Evolutionary conservation across 495 filamentous ascomycete genomes (phyloP).

Genomic region (Aspergillus haitiensis): DNA sequence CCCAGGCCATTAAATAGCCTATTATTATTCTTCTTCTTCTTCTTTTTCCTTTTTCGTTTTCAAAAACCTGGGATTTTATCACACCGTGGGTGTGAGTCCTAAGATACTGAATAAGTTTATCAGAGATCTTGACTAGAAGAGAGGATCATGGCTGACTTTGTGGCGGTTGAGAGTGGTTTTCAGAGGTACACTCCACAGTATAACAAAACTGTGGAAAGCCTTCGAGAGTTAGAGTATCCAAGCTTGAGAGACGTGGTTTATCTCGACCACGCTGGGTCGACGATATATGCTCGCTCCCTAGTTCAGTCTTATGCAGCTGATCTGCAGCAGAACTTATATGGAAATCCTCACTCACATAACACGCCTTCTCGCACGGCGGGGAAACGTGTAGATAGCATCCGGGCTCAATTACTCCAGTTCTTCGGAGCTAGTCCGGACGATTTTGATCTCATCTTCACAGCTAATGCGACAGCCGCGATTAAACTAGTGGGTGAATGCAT

Average conservation of each 20-base stretch:
- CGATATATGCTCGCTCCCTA: constrained; percentile 62
- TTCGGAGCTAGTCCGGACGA: constrained; percentile 62
- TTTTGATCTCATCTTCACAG: constrained; percentile 68
- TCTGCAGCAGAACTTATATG: constrained; percentile 63
- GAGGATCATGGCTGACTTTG: too few relatives aligned
- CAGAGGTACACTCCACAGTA: not conserved
- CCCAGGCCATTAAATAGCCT: too few relatives aligned
- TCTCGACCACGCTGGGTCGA: constrained; percentile 76
- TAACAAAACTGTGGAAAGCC: constrained; percentile 8
- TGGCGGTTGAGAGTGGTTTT: not conserved
- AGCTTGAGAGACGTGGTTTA: constrained; percentile 39
- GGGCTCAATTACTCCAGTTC: constrained; percentile 58
- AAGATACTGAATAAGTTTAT: too few relatives aligned
- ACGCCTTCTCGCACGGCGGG: constrained; percentile 62
- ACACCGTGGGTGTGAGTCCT: too few relatives aligned
- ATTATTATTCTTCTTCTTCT: too few relatives aligned
- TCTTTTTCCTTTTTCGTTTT: too few relatives aligned
- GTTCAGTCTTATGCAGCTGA: constrained; percentile 45
- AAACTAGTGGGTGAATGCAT: constrained; percentile 59
- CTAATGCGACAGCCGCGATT: constrained; percentile 69
- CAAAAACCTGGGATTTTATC: too few relatives aligned
- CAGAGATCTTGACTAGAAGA: too few relatives aligned
- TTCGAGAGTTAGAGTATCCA: constrained; percentile 15
- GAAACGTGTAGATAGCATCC: constrained; percentile 57
- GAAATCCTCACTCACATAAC: constrained; percentile 76